Base-by-base conservation (phyloP, 108 stramenopile genomes). In the Discostella stelligeroides region DNA sequence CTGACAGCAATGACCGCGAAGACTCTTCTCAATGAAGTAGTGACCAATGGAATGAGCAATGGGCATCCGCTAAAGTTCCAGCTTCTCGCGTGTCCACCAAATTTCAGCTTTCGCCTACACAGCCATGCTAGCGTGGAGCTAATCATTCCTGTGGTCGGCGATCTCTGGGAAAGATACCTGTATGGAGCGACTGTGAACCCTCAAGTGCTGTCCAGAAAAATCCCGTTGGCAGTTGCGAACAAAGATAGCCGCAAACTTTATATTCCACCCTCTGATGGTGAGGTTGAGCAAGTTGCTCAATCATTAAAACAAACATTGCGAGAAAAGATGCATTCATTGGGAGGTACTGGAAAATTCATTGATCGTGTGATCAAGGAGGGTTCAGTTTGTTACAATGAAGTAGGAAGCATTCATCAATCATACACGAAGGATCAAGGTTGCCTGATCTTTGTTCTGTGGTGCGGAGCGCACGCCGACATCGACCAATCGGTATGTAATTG, bases 401-500 rank as follows among this genome's bases (percentile, higher is more conserved):
- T 62, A 4, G 60, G 60, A 14, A 62, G 60, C 60, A 47, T 62
- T 39, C 60, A 62, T 47, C 60, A 62, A 29, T 25, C 45, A 25
- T 62, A 62, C 15, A 62, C 60, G 34, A 47, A 47, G 38, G 46
- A 62, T 29, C 4, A 25, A 13, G 60, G 60, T 37, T 62, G 60
- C 40, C 12, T 62, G 11, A 28, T 62, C 28, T 21, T 62, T 62
- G 60, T 24, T 14, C 13, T 62, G 34, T 55, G 53, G 53, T 55
- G 53, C 25, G 53, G 53, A 3, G 53, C 27, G 7, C 53, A 55
- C 6, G 53, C 53, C 10, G 12, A 55, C 13, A 55, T 55, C 14
- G 25, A 55, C 27, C 48, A 49, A 49, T 23, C 18, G 48, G 23
- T 8, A 49, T 55, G 53, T 14, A 15, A 23, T 55, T 55, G 53